Evolutionary conservation across 2,329 filamentous ascomycete genomes (phyloP).

Genomic region (Emmonsiellopsis sp.): DNA sequence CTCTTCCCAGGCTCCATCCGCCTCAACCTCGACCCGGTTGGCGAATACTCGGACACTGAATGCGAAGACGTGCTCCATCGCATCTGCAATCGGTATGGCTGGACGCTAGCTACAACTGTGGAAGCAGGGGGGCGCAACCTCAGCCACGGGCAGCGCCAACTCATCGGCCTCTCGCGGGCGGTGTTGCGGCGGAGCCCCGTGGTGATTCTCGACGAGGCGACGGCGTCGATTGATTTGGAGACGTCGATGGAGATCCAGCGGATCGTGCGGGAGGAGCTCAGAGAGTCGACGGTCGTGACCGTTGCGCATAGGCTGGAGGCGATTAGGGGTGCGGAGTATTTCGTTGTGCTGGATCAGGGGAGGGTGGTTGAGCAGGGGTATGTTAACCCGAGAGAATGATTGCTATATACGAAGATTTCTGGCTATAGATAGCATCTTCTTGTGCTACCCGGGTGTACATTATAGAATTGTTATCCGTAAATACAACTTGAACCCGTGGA

Average conservation of each 20-base stretch:
- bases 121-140: slow-evolving; percentile 54
- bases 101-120: slow-evolving; percentile 47
- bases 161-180: slow-evolving; percentile 55
- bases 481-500: no score
- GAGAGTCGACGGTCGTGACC: slow-evolving; percentile 52
- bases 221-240: slow-evolving; percentile 54
- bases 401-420: no score
- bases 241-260: slow-evolving; percentile 48
- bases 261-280: slow-evolving; percentile 47
- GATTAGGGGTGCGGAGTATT: slow-evolving; percentile 49
- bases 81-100: slow-evolving; percentile 46
- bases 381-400: no score
- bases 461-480: no score
- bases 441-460: no score
- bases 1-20: slow-evolving; percentile 54
- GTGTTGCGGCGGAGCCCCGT: slow-evolving; percentile 52
- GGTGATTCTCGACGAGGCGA: slow-evolving; percentile 58
- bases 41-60: slow-evolving; percentile 46
- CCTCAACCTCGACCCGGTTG: slow-evolving; percentile 53
- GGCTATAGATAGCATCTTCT: no score
- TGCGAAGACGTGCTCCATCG: slow-evolving; percentile 45
- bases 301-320: slow-evolving; percentile 58
- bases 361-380: slow-evolving; percentile 22
- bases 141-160: slow-evolving; percentile 55
- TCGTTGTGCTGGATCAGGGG: slow-evolving; percentile 45